Evolutionary conservation across 2,329 filamentous ascomycete genomes (phyloP).

Genomic region (Cadophora sp.): DNA sequence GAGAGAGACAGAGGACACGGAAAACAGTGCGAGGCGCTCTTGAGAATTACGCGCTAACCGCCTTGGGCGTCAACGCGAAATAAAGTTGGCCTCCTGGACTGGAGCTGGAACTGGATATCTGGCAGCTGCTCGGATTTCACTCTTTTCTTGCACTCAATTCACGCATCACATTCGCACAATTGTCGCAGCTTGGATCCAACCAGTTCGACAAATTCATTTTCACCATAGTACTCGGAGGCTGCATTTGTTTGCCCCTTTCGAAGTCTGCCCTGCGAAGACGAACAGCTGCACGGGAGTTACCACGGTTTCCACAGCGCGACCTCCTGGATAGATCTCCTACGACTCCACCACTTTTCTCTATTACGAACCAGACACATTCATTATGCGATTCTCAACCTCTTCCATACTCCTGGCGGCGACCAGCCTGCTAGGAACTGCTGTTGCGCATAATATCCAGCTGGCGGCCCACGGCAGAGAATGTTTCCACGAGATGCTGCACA

Average conservation of each 20-base stretch:
- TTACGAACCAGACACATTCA: conserved; percentile 23
- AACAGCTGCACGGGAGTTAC: conserved; percentile 4
- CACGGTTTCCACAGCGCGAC: conserved; percentile 20
- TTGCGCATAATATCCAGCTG: conserved; percentile 95
- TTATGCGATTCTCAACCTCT: conserved; percentile 45
- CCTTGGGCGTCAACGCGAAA: conserved; percentile 14
- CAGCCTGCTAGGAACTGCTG: conserved; percentile 57
- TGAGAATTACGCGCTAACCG: conserved; percentile 19
- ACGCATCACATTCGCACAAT: not conserved
- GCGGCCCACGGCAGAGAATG: conserved; percentile 93
- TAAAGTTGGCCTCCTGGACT: not conserved
- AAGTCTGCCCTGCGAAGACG: not conserved
- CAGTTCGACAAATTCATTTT: not conserved
- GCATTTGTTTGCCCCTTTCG: conserved; percentile 12
- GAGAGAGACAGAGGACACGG: conserved; percentile 33
- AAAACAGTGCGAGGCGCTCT: conserved; percentile 28
- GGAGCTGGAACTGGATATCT: conserved; percentile 11
- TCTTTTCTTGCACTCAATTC: not conserved
- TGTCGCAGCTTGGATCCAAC: not conserved
- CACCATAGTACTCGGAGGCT: not conserved
- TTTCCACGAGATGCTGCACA: conserved; percentile 93
- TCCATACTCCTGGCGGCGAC: conserved; percentile 41
- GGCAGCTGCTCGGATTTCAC: not conserved
- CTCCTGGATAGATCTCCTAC: conserved; percentile 17
- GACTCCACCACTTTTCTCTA: conserved; percentile 10